Evolutionary conservation across 495 filamentous ascomycete genomes (phyloP).

Genomic region (Penicillium subrubescens): DNA sequence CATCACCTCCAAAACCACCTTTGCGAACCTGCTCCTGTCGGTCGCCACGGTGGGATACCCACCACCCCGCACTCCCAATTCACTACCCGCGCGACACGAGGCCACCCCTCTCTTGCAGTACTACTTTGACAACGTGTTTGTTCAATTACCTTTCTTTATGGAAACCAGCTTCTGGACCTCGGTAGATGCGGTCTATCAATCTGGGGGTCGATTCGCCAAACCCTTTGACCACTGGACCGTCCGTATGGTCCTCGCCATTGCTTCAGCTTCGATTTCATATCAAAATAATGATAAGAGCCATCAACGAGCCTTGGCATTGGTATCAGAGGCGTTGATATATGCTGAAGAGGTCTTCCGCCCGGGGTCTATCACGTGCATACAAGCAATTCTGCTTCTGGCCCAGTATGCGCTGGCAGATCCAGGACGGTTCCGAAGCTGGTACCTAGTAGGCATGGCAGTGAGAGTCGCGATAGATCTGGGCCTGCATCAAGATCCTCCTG

Average conservation of each 20-base stretch:
- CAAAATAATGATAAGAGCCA: constrained; percentile 64
- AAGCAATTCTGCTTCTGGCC: constrained; percentile 80
- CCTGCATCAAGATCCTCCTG: constrained; percentile 83
- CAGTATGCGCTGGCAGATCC: constrained; percentile 88
- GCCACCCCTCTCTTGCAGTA: constrained; percentile 71
- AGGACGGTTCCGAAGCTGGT: constrained; percentile 87
- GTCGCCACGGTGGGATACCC: constrained; percentile 67
- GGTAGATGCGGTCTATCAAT: constrained; percentile 76
- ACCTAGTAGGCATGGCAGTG: constrained; percentile 82
- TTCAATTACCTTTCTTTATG: constrained; percentile 76
- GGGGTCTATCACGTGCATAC: constrained; percentile 78
- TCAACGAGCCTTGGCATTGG: constrained; percentile 63
- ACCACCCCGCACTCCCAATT: constrained; percentile 55
- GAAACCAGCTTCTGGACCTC: constrained; percentile 74
- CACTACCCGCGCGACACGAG: constrained; percentile 65
- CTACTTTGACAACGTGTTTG: constrained; percentile 80
- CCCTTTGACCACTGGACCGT: constrained; percentile 82
- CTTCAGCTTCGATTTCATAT: constrained; percentile 70
- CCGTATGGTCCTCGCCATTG: constrained; percentile 85
- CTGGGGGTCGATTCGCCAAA: constrained; percentile 59
- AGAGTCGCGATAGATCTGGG: constrained; percentile 85
- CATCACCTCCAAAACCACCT: constrained; percentile 80
- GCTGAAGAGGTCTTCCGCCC: constrained; percentile 81
- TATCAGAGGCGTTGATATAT: constrained; percentile 69
- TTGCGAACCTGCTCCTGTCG: constrained; percentile 78